Base-by-base conservation (phyloP, 495 filamentous ascomycete genomes). In the Niebla homalea region DNA sequence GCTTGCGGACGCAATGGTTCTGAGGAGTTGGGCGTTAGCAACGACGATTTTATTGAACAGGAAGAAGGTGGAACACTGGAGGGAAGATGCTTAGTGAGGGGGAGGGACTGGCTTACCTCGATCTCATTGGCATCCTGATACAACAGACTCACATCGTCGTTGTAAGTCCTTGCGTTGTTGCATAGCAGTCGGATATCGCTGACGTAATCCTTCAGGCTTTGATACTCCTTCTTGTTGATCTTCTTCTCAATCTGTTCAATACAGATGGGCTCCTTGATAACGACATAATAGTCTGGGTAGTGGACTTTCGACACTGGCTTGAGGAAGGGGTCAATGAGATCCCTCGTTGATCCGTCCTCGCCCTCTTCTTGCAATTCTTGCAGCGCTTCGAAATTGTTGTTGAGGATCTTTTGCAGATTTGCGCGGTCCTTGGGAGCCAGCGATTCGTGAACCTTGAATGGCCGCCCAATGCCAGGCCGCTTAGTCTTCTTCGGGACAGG, bases 211-310 rank as follows among this genome's bases (percentile, higher is more conserved):
- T 70, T 79, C 49, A 95, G 65, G 60, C 73, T 83, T 54, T 79
- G 79, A 63, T 97, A 98, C 55, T 96, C 85, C 52, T 89, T 83
- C 55, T 83, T 87, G 70, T 94, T 94, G 65, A 98, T 93, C 70
- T 85, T 89, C 63, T 83, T 88, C 64, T 82, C 78, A 59, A 98
- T 94, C 66, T 84, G 79, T 36, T 92, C 87, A 80, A 96, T 93
- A 52, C 83, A 86, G 61, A 98, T 94, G 0, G 92, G 92, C 25
- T 83, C 80, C 56, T 81, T 77, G 63, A 97, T 97, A 64, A 96
- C 78, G 63, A 86, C 67, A 65, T 96, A 97, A 63, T 98, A 98
- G 57, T 96, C 89, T 5, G 85, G 82, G 62, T 90, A 97, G 23
- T 84, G 76, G 16, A 78, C 79, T 64, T 84, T 89, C n/a, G 86